Conservation (phyloP, 23 red algal genomes). For the Agarophyton chilense region DNA sequence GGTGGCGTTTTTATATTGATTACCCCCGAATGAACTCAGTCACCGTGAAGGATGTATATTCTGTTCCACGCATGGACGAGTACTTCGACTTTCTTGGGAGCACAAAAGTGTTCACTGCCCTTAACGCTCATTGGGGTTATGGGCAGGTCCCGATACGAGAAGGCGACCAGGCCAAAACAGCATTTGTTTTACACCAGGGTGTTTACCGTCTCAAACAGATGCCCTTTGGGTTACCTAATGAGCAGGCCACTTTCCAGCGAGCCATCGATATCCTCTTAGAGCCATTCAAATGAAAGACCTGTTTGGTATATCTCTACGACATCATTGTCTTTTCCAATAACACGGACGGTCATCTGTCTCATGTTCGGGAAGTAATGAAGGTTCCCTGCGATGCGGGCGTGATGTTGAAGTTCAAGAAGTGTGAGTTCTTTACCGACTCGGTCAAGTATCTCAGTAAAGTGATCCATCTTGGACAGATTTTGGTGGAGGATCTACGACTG, state of each 20-base stretch:
- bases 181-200: slow-evolving; percentile 45
- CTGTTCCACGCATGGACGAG: slow-evolving; percentile 59
- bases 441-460: slow-evolving; percentile 32
- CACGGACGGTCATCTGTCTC: slow-evolving; percentile 1
- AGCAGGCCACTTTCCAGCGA: slow-evolving; percentile 49
- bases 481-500: background rate
- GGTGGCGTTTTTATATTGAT: slow-evolving; percentile 3
- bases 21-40: slow-evolving; percentile 17
- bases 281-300: slow-evolving; percentile 26
- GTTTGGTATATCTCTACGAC: slow-evolving; percentile 51
- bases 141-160: slow-evolving; percentile 28
- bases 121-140: slow-evolving; percentile 34
- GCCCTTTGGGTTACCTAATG: slow-evolving; percentile 56
- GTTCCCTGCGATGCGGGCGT: background rate
- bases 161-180: slow-evolving; percentile 5
- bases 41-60: slow-evolving; percentile 26
- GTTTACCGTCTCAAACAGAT: slow-evolving; percentile 26
- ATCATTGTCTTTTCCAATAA: slow-evolving; percentile 48
- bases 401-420: slow-evolving; percentile 32
- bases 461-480: background rate
- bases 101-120: slow-evolving; percentile 29
- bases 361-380: slow-evolving; percentile 21
- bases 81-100: slow-evolving; percentile 45
- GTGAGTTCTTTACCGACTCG: slow-evolving; percentile 25
- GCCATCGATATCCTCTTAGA: slow-evolving; percentile 17